Evolutionary conservation across 495 filamentous ascomycete species (phyloP).

Genomic region (Penicillium pulvis): DNA sequence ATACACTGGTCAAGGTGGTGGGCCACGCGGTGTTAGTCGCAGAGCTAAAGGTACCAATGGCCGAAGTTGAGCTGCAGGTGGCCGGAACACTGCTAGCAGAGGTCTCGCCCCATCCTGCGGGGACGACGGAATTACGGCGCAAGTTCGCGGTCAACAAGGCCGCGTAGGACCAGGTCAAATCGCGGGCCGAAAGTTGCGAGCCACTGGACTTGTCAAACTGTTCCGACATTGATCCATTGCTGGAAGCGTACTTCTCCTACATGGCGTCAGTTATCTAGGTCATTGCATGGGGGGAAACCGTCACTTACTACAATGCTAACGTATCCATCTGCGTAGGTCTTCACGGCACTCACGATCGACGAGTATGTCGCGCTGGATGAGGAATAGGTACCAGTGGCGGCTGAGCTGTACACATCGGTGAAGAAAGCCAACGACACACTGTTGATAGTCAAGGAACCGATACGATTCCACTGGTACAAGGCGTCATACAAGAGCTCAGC

Average conservation of each 20-base stretch:
- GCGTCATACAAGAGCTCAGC: slow-evolving; percentile 69
- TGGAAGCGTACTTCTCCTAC: slow-evolving; percentile 42
- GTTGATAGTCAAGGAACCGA: slow-evolving; percentile 54
- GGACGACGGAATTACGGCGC: slow-evolving; percentile 49
- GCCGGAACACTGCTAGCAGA: slow-evolving; percentile 54
- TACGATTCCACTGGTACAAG: slow-evolving; percentile 57
- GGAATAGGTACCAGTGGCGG: slow-evolving; percentile 53
- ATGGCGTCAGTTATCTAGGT: slow-evolving; percentile 42
- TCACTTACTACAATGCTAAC: slow-evolving; percentile 49
- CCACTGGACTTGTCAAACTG: slow-evolving; percentile 60
- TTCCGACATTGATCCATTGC: slow-evolving; percentile 60
- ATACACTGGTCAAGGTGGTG: slow-evolving; percentile 46
- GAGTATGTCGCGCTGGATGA: slow-evolving; percentile 49
- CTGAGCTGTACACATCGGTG: slow-evolving; percentile 49
- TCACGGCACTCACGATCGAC: slow-evolving; percentile 54
- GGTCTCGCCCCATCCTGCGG: slow-evolving; percentile 58
- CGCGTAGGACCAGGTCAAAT: slow-evolving; percentile 59
- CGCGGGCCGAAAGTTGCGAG: slow-evolving; percentile 52
- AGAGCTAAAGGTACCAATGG: slow-evolving; percentile 59
- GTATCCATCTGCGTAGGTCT: slow-evolving; percentile 65
- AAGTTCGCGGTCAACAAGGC: slow-evolving; percentile 53
- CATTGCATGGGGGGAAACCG: neutral
- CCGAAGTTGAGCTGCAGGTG: slow-evolving; percentile 53
- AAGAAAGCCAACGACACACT: slow-evolving; percentile 58
- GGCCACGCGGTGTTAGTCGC: slow-evolving; percentile 61